Evolutionary conservation across 208 protist genomes (phyloP).

Genomic region (Trichomonas vaginalis): DNA sequence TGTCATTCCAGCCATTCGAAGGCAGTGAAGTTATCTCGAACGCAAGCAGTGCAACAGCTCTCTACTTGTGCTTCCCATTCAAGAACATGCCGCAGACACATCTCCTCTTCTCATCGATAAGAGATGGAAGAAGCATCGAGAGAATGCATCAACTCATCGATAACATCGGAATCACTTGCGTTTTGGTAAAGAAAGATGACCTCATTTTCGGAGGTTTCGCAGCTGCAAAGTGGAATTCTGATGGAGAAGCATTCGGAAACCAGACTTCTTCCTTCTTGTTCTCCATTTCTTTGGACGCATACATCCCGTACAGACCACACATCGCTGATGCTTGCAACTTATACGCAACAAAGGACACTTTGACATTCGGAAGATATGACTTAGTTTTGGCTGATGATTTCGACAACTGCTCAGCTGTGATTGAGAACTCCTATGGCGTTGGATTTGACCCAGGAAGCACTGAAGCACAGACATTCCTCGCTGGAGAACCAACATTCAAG

Average conservation of each 20-base stretch:
- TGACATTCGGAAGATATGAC: neutral
- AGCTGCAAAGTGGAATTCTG: neutral
- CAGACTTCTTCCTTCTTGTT: neutral
- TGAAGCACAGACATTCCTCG: neutral
- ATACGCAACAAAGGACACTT: neutral
- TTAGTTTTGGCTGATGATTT: neutral
- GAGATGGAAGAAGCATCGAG: neutral
- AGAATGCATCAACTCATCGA: slow-evolving; percentile 1
- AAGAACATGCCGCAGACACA: neutral
- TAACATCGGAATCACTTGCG: neutral
- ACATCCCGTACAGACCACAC: neutral
- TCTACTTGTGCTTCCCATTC: slow-evolving; percentile 14
- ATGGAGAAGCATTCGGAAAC: neutral
- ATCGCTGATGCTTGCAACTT: neutral
- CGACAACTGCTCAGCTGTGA: neutral
- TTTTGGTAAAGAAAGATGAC: neutral
- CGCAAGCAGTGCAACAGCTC: neutral
- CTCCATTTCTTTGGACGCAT: neutral
- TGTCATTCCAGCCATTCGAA: neutral
- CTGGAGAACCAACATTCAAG: neutral
- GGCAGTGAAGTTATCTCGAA: neutral
- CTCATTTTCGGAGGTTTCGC: neutral
- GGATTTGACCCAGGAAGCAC: neutral
- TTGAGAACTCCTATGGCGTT: slow-evolving; percentile 1
- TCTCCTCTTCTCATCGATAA: neutral